A percentile compares a stretch with the other conserved stretches of the same genome.
phyloP scores from a whole-genome alignment of 2,329 filamentous ascomycete species.

The Cladosporium oxysporum region DNA sequence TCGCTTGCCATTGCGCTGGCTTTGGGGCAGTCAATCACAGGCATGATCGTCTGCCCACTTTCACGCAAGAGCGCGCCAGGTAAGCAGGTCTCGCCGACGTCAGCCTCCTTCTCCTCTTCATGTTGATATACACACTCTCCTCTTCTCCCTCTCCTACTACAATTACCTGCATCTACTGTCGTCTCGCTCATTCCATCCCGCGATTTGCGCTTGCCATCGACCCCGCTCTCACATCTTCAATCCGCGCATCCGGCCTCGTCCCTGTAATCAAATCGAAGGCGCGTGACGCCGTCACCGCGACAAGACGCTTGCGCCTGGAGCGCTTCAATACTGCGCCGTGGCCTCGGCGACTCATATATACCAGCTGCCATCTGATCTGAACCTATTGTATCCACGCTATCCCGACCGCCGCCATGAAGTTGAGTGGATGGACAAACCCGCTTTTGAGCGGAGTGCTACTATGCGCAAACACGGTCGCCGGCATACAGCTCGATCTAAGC shows the following conservation, averaged over 20 bases:
- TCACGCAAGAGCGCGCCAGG: slow-evolving; percentile 1
- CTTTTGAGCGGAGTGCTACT: not conserved
- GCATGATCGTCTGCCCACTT: slow-evolving; percentile 12
- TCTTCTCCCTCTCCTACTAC: not conserved
- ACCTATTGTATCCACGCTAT: not conserved
- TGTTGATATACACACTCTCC: not conserved
- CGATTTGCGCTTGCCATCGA: slow-evolving; percentile 4
- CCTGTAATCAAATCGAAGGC: not conserved
- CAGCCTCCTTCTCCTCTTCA: not conserved
- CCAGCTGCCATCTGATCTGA: not conserved
- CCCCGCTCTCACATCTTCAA: not conserved
- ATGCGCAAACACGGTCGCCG: not conserved
- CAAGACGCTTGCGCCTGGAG: not conserved
- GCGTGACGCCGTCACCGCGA: not conserved
- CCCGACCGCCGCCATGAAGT: not conserved
- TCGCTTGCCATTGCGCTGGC: slow-evolving; percentile 5
- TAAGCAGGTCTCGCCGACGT: slow-evolving; percentile 14
- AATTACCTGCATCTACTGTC: not conserved
- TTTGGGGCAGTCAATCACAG: slow-evolving; percentile 9
- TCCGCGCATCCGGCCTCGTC: slow-evolving; percentile 1
- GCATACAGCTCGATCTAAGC: slow-evolving; percentile 18
- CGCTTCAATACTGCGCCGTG: not conserved
- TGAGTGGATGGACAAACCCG: not conserved
- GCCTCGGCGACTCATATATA: not conserved
- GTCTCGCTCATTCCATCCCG: slow-evolving; percentile 4